Base-by-base conservation (phyloP, 495 filamentous ascomycete species). In the Aspergillus nanangensis region DNA sequence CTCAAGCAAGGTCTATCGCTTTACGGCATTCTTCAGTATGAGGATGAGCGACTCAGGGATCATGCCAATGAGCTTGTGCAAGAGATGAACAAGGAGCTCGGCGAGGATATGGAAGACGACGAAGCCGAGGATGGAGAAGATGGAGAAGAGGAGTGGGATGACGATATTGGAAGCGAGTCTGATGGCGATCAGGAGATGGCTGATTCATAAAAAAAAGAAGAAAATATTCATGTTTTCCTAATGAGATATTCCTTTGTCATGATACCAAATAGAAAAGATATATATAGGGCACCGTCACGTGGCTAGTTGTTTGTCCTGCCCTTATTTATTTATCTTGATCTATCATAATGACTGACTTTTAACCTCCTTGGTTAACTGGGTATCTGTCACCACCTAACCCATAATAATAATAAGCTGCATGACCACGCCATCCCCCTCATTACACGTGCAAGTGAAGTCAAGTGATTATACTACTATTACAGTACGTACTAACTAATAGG, bases 51-150 rank as follows among this genome's bases (percentile, higher is more conserved):
- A 41, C 62, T 80, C 19, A 62, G 58, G 33, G 68, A 75, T 8
- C 77, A 79, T 54, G 74, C 75, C 9, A 22, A 73, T 42, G 81
- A 84, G 51, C 57, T 85, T 23, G 74, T 86, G 7, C 69, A 75
- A 47, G 77, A 69, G 24, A 71, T 83, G 51, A 64, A 77, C 55
- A 64, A 78, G 47, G 71, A 75, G 20, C 67, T 84, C 17, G 75
- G 77, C 29, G 71, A 78, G 46, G 69, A 72, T n/a, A 70, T 77
- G 34, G 70, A 76, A 4, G 71, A 76, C n/a, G 61, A 67, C 10
- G 71, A 74, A 24, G 64, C 64, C n/a, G 71, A 71, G 18, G 67
- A 74, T 25, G 66, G 72, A 14, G 71, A 70, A 22, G 71, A 76
- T 17, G 72, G 64, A 4, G 67, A 58, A 7, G 68, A 69, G 5